A percentile compares a stretch with the other conserved stretches of the same genome.
Evolutionary conservation across 805 yeast genomes (phyloP).

Genomic region (Candida adriatica): DNA sequence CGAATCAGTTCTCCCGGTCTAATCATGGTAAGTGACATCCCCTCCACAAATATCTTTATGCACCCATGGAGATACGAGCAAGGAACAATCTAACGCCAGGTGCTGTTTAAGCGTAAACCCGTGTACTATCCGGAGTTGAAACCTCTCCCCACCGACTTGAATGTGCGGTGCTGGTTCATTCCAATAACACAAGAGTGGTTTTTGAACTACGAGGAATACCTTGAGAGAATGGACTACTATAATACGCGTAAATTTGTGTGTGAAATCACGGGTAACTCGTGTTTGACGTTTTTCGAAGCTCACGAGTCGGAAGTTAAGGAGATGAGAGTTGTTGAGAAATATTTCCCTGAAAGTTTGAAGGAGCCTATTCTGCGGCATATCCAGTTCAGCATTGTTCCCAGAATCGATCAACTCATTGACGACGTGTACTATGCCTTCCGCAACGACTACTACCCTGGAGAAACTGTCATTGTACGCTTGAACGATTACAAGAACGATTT

Average conservation of each 20-base stretch:
- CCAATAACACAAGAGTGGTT: constrained; percentile 90
- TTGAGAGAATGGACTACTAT: constrained; percentile 66
- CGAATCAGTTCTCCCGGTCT: no score
- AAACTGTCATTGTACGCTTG: constrained; percentile 56
- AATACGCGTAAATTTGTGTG: constrained; percentile 78
- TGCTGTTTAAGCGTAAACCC: constrained; percentile 66
- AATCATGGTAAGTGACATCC: no score
- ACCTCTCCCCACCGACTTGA: constrained; percentile 45
- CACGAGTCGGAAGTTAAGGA: constrained; percentile 63
- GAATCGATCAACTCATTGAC: constrained; percentile 85
- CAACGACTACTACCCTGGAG: constrained; percentile 88
- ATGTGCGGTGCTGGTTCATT: constrained; percentile 71
- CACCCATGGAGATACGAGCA: no score
- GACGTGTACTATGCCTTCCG: constrained; percentile 73
- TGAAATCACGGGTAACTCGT: constrained; percentile 91
- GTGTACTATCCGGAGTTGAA: constrained; percentile 55
- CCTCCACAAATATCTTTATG: no score
- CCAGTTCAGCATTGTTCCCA: constrained; percentile 73
- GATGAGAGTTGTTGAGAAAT: constrained; percentile 58
- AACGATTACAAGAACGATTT: constrained; percentile 23
- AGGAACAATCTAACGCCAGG: no score
- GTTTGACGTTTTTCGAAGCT: constrained; percentile 88
- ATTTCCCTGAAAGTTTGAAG: constrained; percentile 85
- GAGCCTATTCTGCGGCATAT: constrained; percentile 86
- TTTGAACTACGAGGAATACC: constrained; percentile 63